Evolutionary conservation across 768 basidiomycete genomes (phyloP).

Genomic region (Tulasnella sp.): DNA sequence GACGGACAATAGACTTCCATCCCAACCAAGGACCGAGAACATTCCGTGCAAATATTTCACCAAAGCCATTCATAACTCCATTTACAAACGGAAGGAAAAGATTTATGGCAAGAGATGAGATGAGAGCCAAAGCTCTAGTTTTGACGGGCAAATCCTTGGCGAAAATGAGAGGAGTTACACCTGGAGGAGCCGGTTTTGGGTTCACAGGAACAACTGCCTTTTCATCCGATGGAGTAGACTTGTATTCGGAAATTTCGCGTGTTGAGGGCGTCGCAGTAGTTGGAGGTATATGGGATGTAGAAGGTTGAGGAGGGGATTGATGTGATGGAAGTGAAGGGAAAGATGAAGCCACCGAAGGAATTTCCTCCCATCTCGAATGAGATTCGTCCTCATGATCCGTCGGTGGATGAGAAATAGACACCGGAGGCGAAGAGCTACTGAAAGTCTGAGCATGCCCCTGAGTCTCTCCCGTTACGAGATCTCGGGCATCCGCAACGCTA

Average conservation of each 20-base stretch:
- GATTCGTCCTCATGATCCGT: conserved; percentile 5
- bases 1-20: conserved; percentile 18
- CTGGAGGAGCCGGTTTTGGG: conserved; percentile 24
- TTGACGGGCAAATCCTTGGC: conserved; percentile 50
- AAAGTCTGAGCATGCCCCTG: conserved; percentile 15
- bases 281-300: conserved; percentile 24
- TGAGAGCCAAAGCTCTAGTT: conserved; percentile 53
- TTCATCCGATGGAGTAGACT: background rate
- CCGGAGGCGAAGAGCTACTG: background rate
- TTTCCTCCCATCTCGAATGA: conserved; percentile 48
- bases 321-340: conserved; percentile 45
- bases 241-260: background rate
- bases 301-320: conserved; percentile 40
- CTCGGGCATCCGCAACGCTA: conserved; percentile 31
- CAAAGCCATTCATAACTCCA: conserved; percentile 93
- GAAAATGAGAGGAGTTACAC: conserved; percentile 58
- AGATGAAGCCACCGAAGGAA: conserved; percentile 43
- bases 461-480: conserved; percentile 31
- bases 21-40: conserved; percentile 26
- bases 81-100: conserved; percentile 79
- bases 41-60: conserved; percentile 63
- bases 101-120: conserved; percentile 72
- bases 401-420: background rate
- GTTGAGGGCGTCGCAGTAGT: conserved; percentile 14
- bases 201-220: background rate